phyloP scores from a whole-genome alignment of 73 alveolate species.

The Tetrahymena thermophila region DNA sequence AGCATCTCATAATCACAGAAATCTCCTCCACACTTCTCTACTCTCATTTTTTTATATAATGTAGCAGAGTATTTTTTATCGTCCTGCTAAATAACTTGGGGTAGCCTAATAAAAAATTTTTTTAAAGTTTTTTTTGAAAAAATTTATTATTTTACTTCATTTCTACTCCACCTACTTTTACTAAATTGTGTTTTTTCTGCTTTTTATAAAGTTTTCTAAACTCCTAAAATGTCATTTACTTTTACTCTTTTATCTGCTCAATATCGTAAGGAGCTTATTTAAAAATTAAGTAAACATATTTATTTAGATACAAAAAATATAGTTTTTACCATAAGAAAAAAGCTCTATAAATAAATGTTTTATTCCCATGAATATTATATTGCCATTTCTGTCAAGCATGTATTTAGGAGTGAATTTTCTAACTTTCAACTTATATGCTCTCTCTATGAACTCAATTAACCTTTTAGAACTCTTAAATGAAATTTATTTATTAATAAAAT shows the following conservation, averaged over 20 bases:
- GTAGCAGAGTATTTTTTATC: conserved; percentile 24
- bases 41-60: conserved; percentile 33
- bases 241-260: conserved; percentile 1
- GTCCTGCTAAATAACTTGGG: conserved; percentile 26
- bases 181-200: neutral
- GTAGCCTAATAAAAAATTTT: neutral
- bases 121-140: neutral
- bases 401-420: conserved; percentile 38
- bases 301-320: neutral
- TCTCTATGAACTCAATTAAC: conserved; percentile 29
- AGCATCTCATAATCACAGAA: conserved; percentile 40
- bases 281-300: neutral
- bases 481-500: neutral
- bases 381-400: conserved; percentile 7
- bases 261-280: conserved; percentile 21
- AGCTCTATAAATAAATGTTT: conserved; percentile 30
- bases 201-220: neutral
- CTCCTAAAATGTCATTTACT: neutral
- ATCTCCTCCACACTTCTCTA: conserved; percentile 39
- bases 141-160: neutral
- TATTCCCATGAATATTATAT: conserved; percentile 21
- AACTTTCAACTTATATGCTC: conserved; percentile 30
- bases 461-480: conserved; percentile 1
- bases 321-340: neutral
- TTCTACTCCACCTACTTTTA: conserved; percentile 15